These are phyloP conservation scores for Penicillium taxi DNA, from an alignment of 495 filamentous ascomycete species.

Conservation along the genomic window DNA sequence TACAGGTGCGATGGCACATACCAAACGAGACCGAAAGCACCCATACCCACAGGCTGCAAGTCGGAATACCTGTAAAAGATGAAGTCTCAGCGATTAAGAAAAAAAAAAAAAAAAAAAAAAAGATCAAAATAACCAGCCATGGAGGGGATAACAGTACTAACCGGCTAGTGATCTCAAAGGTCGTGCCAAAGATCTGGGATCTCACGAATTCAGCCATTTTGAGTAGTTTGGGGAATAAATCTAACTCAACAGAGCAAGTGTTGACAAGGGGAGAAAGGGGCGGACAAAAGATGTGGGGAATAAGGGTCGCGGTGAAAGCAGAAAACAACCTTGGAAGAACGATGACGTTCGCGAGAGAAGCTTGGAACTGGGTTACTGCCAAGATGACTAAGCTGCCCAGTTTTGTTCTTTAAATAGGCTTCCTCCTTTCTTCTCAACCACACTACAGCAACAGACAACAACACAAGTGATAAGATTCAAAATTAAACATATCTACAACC, in stretches of 20 bases:
- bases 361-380: constrained; percentile 14
- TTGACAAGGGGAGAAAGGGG: constrained; percentile 4
- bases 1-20: constrained; percentile 42
- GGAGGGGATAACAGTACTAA: constrained; percentile 37
- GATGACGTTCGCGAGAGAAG: constrained; percentile 32
- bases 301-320: constrained; percentile 22
- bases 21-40: constrained; percentile 97
- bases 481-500: too few relatives aligned
- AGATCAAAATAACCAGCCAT: constrained; percentile 1
- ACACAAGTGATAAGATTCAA: too few relatives aligned
- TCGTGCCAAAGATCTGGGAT: constrained; percentile 98
- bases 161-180: constrained; percentile 99
- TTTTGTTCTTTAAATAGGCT: too few relatives aligned
- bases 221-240: constrained; percentile 1
- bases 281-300: constrained; percentile 30
- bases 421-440: too few relatives aligned
- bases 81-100: constrained; percentile 9
- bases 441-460: too few relatives aligned
- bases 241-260: constrained; percentile 2
- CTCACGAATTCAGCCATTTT: constrained; percentile 96
- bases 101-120: too few relatives aligned
- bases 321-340: constrained; percentile 33
- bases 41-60: constrained; percentile 97
- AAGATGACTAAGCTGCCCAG: constrained; percentile 17
- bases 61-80: constrained; percentile 72